Evolutionary conservation across 2,329 filamentous ascomycete species (phyloP), one percentile per base, ranked within the genome.

Genomic region (Erysiphe pulchra): DNA sequence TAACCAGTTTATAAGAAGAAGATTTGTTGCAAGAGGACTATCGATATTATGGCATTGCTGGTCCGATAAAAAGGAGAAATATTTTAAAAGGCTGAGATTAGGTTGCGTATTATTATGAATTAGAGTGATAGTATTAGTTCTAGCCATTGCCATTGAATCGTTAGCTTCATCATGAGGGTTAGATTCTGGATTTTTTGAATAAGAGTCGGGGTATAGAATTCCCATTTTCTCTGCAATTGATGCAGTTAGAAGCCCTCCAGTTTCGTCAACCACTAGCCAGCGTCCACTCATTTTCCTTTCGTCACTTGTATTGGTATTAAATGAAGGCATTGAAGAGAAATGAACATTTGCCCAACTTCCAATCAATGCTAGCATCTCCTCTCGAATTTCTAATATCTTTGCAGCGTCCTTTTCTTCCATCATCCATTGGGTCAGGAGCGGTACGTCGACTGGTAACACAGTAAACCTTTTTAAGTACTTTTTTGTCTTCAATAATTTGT

Each of bases 391-490:
- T 65, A 95, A 66, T 30, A 92, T 80, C 59, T 80, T 84, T 48
- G 67, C 65, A 0, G 82, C 69, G 53, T 95, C 86, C 55, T 80
- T 82, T 54, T 92, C 82, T 47, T 78, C 68, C 44, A 93, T 63
- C 55, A 87, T 68, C 66, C 80, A 92, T 52, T 84, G 73, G 17
- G 76, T 75, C 50, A 95, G 65, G 51, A 75, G 69, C 0, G 76
- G 69, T 13, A 92, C 75, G 56, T 94, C 85, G 53, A 95, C 63
- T 0, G 87, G 87, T 45, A 92, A 61, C 1, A 90, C 73, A 0
- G 80, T 83, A 56, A 98, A 95, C 12, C 85, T 70, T 55, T 80
- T 77, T 51, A 95, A 71, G 59, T 92, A 95, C 62, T 98, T 98
- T 59, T 78, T 86, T 51, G 82, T 80, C 65, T 98, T 98, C 41